Conservation (phyloP, 2,329 filamentous ascomycete species). For the Monosporascus sp. region DNA sequence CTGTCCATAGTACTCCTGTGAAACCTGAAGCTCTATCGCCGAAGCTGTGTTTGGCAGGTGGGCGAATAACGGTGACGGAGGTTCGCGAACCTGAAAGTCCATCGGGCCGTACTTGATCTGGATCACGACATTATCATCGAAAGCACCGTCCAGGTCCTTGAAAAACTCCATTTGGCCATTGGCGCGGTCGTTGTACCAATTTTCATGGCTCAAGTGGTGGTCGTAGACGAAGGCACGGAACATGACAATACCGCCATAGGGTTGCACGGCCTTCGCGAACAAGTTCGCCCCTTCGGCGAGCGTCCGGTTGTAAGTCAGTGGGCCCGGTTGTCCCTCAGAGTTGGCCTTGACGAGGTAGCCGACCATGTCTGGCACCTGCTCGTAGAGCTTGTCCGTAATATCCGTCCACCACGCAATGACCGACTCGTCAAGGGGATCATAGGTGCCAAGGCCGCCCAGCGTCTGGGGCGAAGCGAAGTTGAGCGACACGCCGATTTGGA, state of each 20-base stretch:
- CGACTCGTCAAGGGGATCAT: slow-evolving; percentile 55
- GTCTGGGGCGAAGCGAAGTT: slow-evolving; percentile 61
- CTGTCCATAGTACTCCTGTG: slow-evolving; percentile 67
- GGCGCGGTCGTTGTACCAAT: slow-evolving; percentile 64
- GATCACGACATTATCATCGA: slow-evolving; percentile 65
- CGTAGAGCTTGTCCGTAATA: slow-evolving; percentile 55
- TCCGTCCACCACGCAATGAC: slow-evolving; percentile 61
- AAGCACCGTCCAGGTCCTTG: slow-evolving; percentile 56
- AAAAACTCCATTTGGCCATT: slow-evolving; percentile 67
- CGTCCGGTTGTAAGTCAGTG: slow-evolving; percentile 64
- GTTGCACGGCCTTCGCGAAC: slow-evolving; percentile 55
- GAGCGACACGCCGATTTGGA: slow-evolving; percentile 60
- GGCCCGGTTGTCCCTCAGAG: slow-evolving; percentile 67
- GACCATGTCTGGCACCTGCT: slow-evolving; percentile 58
- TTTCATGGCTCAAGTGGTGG: slow-evolving; percentile 44
- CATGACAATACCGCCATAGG: slow-evolving; percentile 59
- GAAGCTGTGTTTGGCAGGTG: slow-evolving; percentile 37
- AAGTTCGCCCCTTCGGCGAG: slow-evolving; percentile 64
- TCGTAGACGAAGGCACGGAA: slow-evolving; percentile 71
- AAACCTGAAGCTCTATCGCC: slow-evolving; percentile 61
- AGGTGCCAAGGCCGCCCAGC: slow-evolving; percentile 53
- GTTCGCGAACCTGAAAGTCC: slow-evolving; percentile 68
- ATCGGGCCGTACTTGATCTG: slow-evolving; percentile 73
- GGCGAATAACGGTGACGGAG: slow-evolving; percentile 59
- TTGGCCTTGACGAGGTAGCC: slow-evolving; percentile 69